These are phyloP conservation scores for Acaromyces ingoldii DNA, from an alignment of 1,284 basidiomycete species.

Conservation along the genomic window DNA sequence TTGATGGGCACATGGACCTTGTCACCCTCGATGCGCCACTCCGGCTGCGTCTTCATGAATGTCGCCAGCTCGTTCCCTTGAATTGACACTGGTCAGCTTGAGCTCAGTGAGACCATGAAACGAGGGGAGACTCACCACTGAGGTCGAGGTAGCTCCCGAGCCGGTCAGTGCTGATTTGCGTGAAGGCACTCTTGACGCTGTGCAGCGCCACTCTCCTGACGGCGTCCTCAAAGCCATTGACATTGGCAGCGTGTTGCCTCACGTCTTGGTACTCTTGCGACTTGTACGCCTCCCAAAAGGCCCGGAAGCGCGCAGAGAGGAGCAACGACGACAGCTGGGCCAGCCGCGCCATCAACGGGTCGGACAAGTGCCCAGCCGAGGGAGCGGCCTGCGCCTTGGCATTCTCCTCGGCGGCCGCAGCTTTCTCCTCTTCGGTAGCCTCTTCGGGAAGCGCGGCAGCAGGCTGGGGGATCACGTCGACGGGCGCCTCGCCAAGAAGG, in stretches of 20 bases:
- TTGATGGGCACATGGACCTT: slow-evolving; percentile 64
- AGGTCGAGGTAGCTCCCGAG: slow-evolving; percentile 70
- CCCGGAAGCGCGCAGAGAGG: slow-evolving; percentile 80
- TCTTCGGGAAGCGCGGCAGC: slow-evolving; percentile 17
- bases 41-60: slow-evolving; percentile 64
- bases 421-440: slow-evolving; percentile 15
- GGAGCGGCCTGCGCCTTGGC: slow-evolving; percentile 56
- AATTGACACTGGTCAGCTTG: too few relatives aligned
- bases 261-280: slow-evolving; percentile 62
- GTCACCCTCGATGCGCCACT: slow-evolving; percentile 69
- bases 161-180: slow-evolving; percentile 65
- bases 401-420: slow-evolving; percentile 34
- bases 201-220: slow-evolving; percentile 70
- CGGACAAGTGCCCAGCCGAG: slow-evolving; percentile 39
- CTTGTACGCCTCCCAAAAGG: slow-evolving; percentile 67
- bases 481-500: slow-evolving; percentile 66
- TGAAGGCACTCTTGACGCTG: slow-evolving; percentile 73
- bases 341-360: slow-evolving; percentile 67
- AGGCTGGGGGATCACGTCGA: slow-evolving; percentile 15
- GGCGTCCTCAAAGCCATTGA: slow-evolving; percentile 72
- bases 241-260: slow-evolving; percentile 77
- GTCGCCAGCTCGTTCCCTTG: slow-evolving; percentile 61
- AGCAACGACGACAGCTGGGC: slow-evolving; percentile 70
- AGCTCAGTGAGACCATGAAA: too few relatives aligned
- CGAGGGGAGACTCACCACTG: slow-evolving; percentile 54